Evolutionary conservation across 768 basidiomycete species (phyloP), one percentile per base, ranked within the genome.

Genomic region (Phylloporus sp.): DNA sequence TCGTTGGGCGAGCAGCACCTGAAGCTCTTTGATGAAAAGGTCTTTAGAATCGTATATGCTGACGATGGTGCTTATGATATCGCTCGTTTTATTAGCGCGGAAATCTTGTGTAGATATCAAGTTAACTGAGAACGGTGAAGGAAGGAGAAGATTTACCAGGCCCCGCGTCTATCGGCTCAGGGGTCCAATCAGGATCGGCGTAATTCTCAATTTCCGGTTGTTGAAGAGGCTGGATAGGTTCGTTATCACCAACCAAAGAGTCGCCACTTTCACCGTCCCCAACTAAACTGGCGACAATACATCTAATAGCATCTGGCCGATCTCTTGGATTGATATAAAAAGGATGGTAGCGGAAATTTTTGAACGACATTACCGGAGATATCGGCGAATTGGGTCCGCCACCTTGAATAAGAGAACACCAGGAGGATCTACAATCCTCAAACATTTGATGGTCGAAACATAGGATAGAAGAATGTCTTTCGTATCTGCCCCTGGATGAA

Each of bases 31-130:
- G 59, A 98, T 82, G 61, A 99, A 97, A 9, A 97, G 80, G 58
- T 97, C 97, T 63, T 93, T 90, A 2, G 95, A 95, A 65, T 97
- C 94, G 60, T 97, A 98, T 58, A 98, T 98, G 66, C 90, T 93
- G 59, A 98, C 94, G 1, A 98, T 83, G 1, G 95, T 95, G 66
- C 91, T 95, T 62, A 98, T 87, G 54, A 98, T 85, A 62, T 98
- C 97, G 59, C 89, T 89, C 0, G 91, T 84, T 65, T 90, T 94
- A 64, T 88, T 94, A 2, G 90, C 82, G 31, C 93, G 80, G 73
- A 97, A 99, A 57, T 94, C 95, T 94, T 69, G 49, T 24, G 31
- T 31, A 18, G 27, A 35, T 18, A 42, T 48, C 3, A 59, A 32
- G 18, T 20, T 28, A 6, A 20, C 20, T 26, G 27, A 35, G 49